These are phyloP conservation scores for Aegilops tauschii DNA, from an alignment of 176 grass and related monocot species.

Conservation along the genomic window DNA sequence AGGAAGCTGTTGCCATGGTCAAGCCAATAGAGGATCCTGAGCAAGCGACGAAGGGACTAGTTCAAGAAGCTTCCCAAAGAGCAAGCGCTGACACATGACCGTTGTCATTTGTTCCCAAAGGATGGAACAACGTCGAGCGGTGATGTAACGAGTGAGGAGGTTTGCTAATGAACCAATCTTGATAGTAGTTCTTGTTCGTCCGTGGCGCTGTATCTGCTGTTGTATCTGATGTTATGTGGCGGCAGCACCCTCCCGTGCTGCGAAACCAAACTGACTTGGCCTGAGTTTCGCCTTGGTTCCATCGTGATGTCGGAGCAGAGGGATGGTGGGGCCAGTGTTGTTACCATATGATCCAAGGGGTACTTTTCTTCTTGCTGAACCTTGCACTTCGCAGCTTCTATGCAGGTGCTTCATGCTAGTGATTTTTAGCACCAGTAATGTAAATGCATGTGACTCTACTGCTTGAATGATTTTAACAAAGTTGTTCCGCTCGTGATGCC, in stretches of 20 bases:
- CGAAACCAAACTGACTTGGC: constrained; percentile 22
- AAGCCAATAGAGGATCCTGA: constrained; percentile 63
- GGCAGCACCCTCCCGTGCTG: neutral
- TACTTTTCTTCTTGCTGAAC: neutral
- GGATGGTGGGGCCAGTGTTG: constrained; percentile 14
- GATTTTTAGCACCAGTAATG: constrained; percentile 11
- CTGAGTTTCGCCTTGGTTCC: neutral
- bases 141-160: constrained; percentile 6
- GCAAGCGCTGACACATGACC: constrained; percentile 77
- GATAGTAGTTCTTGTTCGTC: neutral
- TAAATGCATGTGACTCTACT: constrained; percentile 34
- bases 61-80: constrained; percentile 70
- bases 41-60: constrained; percentile 63
- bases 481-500: neutral
- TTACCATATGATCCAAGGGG: constrained; percentile 24
- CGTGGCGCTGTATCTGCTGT: constrained; percentile 26
- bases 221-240: constrained; percentile 28
- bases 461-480: constrained; percentile 28
- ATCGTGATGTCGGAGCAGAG: neutral
- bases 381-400: constrained; percentile 10
- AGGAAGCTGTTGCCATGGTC: constrained; percentile 79
- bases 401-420: constrained; percentile 33
- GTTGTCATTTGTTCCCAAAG: constrained; percentile 69
- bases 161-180: neutral
- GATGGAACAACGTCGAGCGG: neutral